Evolutionary conservation across 2,329 filamentous ascomycete genomes (phyloP), one percentile per base, ranked within the genome.

Genomic region (Ascochyta pisi): DNA sequence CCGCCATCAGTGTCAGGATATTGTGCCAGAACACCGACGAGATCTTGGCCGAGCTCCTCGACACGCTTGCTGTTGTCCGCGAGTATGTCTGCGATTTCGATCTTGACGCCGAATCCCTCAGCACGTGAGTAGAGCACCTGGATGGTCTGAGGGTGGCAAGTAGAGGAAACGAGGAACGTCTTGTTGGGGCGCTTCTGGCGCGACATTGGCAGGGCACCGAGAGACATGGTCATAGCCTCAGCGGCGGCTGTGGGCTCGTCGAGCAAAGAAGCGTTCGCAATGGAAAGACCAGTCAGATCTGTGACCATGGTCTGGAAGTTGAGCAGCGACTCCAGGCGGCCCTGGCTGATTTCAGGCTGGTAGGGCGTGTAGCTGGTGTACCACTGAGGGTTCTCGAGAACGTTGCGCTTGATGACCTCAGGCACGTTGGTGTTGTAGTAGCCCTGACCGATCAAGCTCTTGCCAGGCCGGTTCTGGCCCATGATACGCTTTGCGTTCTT

Each of bases 361-460:
- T 97, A 98, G 15, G 94, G 94, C 0, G 94, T 97, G 77, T 98
- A 97, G 79, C 92, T 96, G 37, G 94, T 98, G 76, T 98, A 98
- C 94, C 94, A 98, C 9, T 89, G 92, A 5, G 94, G 94, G 74
- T 90, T 94, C 82, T 98, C 92, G 55, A 98, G 81, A 4, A 98
- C 84, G 73, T 97, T 97, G 65, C 93, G 85, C 82, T 95, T 91
- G 75, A 98, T 96, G 54, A 97, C 93, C 52, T 91, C 86, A 4
- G 94, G 94, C 0, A 91, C 89, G 64, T 89, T 84, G n/a, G 92
- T 94, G 33, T 87, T 89, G 63, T 94, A 92, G 82, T 97, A 98
- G 54, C 94, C 94, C 54, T 85, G 86, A 4, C 94, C 94, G 63
- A 96, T 93, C 71, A 94, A 90, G 70, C 86, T 88, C 62, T 83